Evolutionary conservation across 495 filamentous ascomycete genomes (phyloP).

Genomic region (Aspergillus mulundensis): DNA sequence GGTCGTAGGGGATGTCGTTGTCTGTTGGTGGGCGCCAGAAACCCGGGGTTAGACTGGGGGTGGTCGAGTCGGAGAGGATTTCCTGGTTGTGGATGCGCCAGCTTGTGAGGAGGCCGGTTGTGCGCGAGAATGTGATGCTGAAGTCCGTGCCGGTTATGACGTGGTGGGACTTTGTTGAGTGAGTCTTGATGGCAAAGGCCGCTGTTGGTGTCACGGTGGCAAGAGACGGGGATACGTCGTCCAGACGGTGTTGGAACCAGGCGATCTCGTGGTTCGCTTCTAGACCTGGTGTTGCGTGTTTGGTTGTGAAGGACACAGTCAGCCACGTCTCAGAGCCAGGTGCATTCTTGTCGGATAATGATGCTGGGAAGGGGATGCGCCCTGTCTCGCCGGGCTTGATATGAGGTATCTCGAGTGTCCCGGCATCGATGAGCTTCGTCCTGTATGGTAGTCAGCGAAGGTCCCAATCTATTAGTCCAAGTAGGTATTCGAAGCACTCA

Average conservation of each 20-base stretch:
- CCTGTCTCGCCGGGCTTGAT: conserved; percentile 17
- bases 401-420: conserved; percentile 19
- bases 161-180: not conserved
- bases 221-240: not conserved
- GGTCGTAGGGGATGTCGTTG: conserved; percentile 54
- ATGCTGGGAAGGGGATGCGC: conserved; percentile 15
- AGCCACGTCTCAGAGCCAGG: conserved; percentile 19
- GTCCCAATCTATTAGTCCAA: no score
- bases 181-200: not conserved
- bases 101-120: conserved; percentile 14
- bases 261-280: conserved; percentile 31
- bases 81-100: conserved; percentile 9
- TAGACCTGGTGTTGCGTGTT: conserved; percentile 21
- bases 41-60: conserved; percentile 20
- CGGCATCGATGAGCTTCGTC: conserved; percentile 13
- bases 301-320: conserved; percentile 29
- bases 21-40: conserved; percentile 56
- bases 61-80: not conserved
- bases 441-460: not conserved
- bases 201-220: not conserved
- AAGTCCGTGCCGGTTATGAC: conserved; percentile 5
- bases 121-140: conserved; percentile 14
- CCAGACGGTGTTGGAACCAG: conserved; percentile 26
- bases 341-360: not conserved
- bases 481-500: no score